phyloP scores from a whole-genome alignment of 2,329 filamentous ascomycete genomes.

The Teratosphaeriaceae sp. region DNA sequence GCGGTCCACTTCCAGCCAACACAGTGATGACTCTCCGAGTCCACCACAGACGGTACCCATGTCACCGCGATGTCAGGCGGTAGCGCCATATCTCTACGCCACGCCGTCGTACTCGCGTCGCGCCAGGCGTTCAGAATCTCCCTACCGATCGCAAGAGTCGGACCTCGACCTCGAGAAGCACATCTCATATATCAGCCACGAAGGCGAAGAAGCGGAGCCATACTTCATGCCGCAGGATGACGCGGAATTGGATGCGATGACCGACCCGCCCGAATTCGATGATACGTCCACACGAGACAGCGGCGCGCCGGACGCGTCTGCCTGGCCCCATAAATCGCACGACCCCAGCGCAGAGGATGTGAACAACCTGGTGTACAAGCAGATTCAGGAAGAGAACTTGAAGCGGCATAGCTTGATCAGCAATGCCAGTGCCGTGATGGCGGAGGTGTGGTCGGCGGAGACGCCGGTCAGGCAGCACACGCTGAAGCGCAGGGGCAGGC shows the following conservation, averaged over 20 bases:
- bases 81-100: not conserved
- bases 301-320: not conserved
- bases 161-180: constrained; percentile 8
- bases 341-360: constrained; percentile 10
- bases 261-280: not conserved
- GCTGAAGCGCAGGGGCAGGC: constrained; percentile 19
- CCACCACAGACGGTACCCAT: not conserved
- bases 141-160: constrained; percentile 1
- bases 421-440: constrained; percentile 11
- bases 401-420: constrained; percentile 23
- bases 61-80: not conserved
- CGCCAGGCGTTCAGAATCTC: constrained; percentile 2
- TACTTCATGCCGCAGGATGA: not conserved
- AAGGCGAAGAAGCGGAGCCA: constrained; percentile 1
- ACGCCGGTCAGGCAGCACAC: constrained; percentile 11
- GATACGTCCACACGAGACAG: not conserved
- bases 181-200: constrained; percentile 9
- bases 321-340: too few species aligned
- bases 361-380: constrained; percentile 15
- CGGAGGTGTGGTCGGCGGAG: constrained; percentile 14
- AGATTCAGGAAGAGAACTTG: constrained; percentile 23
- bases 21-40: not conserved
- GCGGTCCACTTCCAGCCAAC: not conserved
- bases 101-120: not conserved
- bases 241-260: not conserved